These are phyloP conservation scores for Beauveria rudraprayagi DNA, from an alignment of 2,329 filamentous ascomycete species.

Conservation along the genomic window DNA sequence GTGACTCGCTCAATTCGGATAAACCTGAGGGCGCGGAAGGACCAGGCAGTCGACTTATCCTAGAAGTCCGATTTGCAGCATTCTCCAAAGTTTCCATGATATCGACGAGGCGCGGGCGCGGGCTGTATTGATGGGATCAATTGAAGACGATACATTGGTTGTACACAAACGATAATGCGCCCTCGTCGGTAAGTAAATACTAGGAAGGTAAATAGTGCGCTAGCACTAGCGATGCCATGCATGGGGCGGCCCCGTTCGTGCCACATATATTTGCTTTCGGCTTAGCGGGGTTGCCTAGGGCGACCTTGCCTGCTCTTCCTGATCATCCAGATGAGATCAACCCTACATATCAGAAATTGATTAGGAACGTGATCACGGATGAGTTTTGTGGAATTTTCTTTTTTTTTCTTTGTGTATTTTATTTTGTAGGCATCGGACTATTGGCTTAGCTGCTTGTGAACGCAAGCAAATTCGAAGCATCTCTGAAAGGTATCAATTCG, in stretches of 20 bases:
- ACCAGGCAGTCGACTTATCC: constrained; percentile 10
- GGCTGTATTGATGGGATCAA: neutral
- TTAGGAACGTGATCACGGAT: too few relatives aligned
- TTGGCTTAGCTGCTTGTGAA: constrained; percentile 21
- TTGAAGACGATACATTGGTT: neutral
- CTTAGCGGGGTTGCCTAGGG: constrained; percentile 5
- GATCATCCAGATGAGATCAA: neutral
- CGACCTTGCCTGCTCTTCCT: neutral
- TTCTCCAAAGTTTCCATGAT: constrained; percentile 10
- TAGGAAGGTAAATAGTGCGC: neutral
- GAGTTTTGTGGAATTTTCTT: too few relatives aligned
- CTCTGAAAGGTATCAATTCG: constrained; percentile 21
- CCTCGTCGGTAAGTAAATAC: neutral
- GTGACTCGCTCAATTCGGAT: constrained; percentile 51
- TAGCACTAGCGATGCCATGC: neutral
- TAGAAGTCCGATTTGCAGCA: constrained; percentile 7
- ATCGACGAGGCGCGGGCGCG: neutral
- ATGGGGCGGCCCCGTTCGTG: neutral
- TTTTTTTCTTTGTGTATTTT: too few relatives aligned
- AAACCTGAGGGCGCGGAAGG: constrained; percentile 25
- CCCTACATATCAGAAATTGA: neutral
- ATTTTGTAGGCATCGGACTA: constrained; percentile 13
- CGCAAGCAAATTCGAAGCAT: constrained; percentile 22
- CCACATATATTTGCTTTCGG: constrained; percentile 9
- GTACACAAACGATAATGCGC: neutral